Evolutionary conservation across 768 basidiomycete genomes (phyloP).

Genomic region (Pleurotus citrinopileatus): DNA sequence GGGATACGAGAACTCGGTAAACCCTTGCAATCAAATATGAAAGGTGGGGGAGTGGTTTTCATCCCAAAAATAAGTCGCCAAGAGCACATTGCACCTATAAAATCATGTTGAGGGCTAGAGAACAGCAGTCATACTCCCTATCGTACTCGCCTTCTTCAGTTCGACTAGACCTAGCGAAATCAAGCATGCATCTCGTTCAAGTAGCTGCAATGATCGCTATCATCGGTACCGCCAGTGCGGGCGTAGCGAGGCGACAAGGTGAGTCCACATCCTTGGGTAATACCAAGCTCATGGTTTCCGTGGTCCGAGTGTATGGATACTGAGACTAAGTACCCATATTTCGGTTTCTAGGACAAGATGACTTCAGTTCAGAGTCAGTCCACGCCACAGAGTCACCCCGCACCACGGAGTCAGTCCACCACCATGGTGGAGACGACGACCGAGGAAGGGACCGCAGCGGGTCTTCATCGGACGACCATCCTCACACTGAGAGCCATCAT

Average conservation of each 20-base stretch:
- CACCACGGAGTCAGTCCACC: neutral
- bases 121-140: neutral
- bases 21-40: neutral
- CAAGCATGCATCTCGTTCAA: neutral
- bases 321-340: neutral
- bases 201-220: neutral
- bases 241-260: slow-evolving; percentile 7
- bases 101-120: neutral
- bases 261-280: neutral
- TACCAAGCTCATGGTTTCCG: slow-evolving; percentile 2
- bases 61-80: slow-evolving; percentile 2
- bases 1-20: neutral
- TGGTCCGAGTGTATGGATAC: neutral
- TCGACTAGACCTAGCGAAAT: neutral
- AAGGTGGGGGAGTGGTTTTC: neutral
- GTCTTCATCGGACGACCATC: slow-evolving; percentile 5
- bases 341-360: slow-evolving; percentile 1
- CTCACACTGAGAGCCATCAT: slow-evolving; percentile 7
- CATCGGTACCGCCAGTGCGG: neutral
- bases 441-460: neutral
- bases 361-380: slow-evolving; percentile 2
- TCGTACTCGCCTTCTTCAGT: neutral
- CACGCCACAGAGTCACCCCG: neutral
- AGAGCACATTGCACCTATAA: slow-evolving; percentile 3
- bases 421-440: slow-evolving; percentile 2